Conservation (phyloP, 2,329 filamentous ascomycete genomes). For the Trichothecium sympodiale region DNA sequence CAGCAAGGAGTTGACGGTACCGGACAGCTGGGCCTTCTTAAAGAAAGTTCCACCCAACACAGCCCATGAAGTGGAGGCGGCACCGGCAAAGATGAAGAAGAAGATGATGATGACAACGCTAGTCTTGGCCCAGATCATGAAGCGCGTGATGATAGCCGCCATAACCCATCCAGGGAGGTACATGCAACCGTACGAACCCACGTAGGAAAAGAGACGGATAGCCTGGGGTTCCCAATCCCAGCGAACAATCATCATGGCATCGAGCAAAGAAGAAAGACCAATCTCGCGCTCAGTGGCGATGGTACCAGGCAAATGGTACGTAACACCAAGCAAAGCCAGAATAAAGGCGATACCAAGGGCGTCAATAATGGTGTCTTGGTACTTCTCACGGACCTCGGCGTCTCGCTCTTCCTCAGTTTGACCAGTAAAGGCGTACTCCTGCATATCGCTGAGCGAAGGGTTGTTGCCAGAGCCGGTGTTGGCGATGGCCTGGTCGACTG, state of each 20-base stretch:
- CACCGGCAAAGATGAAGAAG: constrained; percentile 61
- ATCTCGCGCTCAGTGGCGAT: constrained; percentile 60
- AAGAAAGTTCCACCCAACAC: constrained; percentile 70
- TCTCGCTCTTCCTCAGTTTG: constrained; percentile 36
- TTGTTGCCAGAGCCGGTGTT: constrained; percentile 13
- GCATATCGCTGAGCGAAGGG: constrained; percentile 8
- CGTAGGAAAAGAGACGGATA: constrained; percentile 41
- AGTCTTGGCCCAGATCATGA: constrained; percentile 27
- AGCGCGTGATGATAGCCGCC: constrained; percentile 25
- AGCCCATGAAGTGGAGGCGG: constrained; percentile 64
- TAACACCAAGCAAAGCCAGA: constrained; percentile 1
- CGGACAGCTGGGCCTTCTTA: constrained; percentile 69
- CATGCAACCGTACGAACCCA: constrained; percentile 56
- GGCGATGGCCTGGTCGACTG: constrained; percentile 52
- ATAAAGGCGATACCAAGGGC: constrained; percentile 29
- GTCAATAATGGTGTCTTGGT: constrained; percentile 53
- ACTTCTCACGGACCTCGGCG: constrained; percentile 44
- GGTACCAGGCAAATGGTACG: constrained; percentile 59
- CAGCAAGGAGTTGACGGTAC: constrained; percentile 60
- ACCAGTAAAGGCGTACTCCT: constrained; percentile 20
- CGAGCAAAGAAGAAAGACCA: constrained; percentile 62
- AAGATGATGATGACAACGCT: constrained; percentile 52
- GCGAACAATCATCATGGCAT: constrained; percentile 61
- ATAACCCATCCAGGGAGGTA: constrained; percentile 35
- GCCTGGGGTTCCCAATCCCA: constrained; percentile 33